phyloP scores from a whole-genome alignment of 2,329 filamentous ascomycete species.

The Colletotrichum zoysiae region DNA sequence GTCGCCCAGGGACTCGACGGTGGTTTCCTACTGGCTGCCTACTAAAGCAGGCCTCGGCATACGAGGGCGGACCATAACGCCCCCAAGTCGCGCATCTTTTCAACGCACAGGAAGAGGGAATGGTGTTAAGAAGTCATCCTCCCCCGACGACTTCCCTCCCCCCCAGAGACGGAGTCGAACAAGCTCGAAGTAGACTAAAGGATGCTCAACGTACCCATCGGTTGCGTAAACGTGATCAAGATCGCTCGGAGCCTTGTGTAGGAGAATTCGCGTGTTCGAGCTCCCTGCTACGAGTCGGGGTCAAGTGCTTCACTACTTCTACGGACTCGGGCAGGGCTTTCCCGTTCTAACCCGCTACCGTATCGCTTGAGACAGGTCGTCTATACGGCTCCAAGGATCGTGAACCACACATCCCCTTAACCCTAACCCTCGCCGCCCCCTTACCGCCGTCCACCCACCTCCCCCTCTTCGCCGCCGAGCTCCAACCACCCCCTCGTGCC shows the following conservation, averaged over 20 bases:
- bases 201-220: background rate
- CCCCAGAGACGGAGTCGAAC: background rate
- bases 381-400: background rate
- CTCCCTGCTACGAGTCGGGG: too few relatives aligned
- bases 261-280: background rate
- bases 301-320: background rate
- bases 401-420: background rate
- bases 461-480: slow-evolving; percentile 16
- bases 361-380: background rate
- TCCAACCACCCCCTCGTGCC: slow-evolving; percentile 39
- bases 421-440: slow-evolving; percentile 10
- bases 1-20: background rate
- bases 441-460: slow-evolving; percentile 36
- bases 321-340: background rate
- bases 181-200: background rate
- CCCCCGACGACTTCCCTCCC: background rate
- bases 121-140: background rate
- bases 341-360: background rate
- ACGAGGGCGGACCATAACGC: background rate
- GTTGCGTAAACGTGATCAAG: too few relatives aligned
- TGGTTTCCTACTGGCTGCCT: background rate
- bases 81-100: background rate
- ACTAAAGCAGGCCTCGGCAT: slow-evolving; percentile 2
- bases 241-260: background rate
- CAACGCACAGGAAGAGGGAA: background rate